Percentiles rank a stretch among this genome's conserved stretches.
phyloP scores from a whole-genome alignment of 129 eudicot genomes.

The Kitagawia praeruptora region DNA sequence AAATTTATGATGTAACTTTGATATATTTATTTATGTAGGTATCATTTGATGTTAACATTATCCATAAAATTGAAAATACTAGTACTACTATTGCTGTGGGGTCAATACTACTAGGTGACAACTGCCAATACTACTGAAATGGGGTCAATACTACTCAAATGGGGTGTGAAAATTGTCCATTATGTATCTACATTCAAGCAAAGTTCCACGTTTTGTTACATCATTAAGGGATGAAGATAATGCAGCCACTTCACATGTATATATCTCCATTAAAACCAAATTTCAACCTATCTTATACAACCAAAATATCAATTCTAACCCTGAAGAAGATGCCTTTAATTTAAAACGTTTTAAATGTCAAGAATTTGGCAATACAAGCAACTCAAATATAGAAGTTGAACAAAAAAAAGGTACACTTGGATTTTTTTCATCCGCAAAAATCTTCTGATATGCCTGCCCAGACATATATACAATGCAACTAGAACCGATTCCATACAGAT shows the following conservation, averaged over 20 bases:
- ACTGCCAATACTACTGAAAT: neutral
- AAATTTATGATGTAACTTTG: neutral
- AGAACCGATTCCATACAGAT: too few species aligned
- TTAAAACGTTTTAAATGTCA: neutral
- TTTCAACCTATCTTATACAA: neutral
- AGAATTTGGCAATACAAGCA: neutral
- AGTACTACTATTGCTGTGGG: neutral
- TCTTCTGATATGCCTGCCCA: neutral
- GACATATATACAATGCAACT: too few species aligned
- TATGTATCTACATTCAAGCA: neutral
- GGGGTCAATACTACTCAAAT: neutral
- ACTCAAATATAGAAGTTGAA: neutral
- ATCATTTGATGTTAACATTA: neutral
- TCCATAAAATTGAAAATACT: neutral
- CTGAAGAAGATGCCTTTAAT: neutral
- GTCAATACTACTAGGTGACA: neutral
- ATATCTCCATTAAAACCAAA: neutral
- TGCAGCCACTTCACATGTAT: neutral
- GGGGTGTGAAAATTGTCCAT: neutral
- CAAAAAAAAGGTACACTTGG: neutral
- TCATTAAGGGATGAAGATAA: neutral
- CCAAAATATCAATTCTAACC: neutral
- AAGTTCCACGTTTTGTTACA: neutral
- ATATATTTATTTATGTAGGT: neutral
- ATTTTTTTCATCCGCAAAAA: too few species aligned